Conservation (phyloP, 257 asterid genomes). For the Rehmannia glutinosa region DNA sequence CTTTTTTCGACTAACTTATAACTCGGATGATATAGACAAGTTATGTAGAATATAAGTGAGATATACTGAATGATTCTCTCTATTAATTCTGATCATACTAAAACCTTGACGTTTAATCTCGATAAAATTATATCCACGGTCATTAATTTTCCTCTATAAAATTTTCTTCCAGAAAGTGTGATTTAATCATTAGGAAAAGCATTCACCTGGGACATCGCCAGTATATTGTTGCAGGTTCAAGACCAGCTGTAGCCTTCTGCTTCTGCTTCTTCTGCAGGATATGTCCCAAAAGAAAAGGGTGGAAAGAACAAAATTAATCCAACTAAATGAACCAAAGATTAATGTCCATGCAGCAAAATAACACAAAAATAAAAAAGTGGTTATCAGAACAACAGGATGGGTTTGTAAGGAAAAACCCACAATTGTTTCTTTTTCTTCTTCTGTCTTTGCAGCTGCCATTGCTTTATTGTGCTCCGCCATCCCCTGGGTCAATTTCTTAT, state of each 20-base stretch:
- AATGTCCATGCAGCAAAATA: background rate
- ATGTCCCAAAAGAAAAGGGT: background rate
- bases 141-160: background rate
- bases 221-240: constrained; percentile 82
- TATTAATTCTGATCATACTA: background rate
- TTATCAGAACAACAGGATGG: background rate
- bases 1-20: background rate
- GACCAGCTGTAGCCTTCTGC: constrained; percentile 78
- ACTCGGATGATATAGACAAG: too few species aligned
- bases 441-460: constrained; percentile 79
- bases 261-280: constrained; percentile 75
- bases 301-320: background rate
- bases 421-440: constrained; percentile 67
- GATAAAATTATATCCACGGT: background rate
- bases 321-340: background rate
- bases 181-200: background rate
- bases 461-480: constrained; percentile 93
- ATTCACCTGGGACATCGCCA: constrained; percentile 74
- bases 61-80: background rate
- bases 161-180: background rate
- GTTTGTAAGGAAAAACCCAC: constrained; percentile 41
- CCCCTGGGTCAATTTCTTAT: constrained; percentile 88
- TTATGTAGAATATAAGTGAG: too few species aligned
- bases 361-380: background rate
- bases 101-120: background rate